Evolutionary conservation across 2,329 filamentous ascomycete species (phyloP), one percentile per base, ranked within the genome.

Genomic region (Neonectria coccinea): DNA sequence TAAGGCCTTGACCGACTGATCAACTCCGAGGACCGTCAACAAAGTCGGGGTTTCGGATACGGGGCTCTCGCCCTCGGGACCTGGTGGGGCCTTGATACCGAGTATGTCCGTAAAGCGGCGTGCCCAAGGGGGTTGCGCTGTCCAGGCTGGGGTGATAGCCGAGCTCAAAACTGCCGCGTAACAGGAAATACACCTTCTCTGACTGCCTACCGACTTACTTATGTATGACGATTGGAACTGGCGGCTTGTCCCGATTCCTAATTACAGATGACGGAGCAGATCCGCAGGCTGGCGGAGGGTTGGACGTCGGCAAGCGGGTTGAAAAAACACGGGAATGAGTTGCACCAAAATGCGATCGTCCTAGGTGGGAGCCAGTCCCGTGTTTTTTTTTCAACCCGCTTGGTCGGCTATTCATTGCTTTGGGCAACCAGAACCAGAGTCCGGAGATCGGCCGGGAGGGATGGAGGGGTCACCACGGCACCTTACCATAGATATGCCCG

Each of bases 31-130:
- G 25, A 14, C 20, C 27, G 25, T 33, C 27, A 50, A 25, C 27
- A 53, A 22, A 47, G 41, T 27, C 41, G 22, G 55, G 31, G 20
- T 39, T 27, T 39, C 61, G 44, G 50, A n/a, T 33, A 36, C 56
- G 25, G 54, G 50, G 59, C 33, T 36, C 42, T 5, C 29, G 2
- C 29, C 39, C 47, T 59, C 56, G 51, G 55, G 50, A 41, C 33
- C 18, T 36, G 45, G 56, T 59, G 56, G 56, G 36, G 56, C 20
- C 25, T 41, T 50, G 39, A 12, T 12, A 10, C 29, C 29, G 29
- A 29, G 29, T 29, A 6, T 18, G 20, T 11, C 50, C 45, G 42
- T 50, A 11, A 50, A 50, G 47, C 48, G 14, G 9, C 18, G 10
- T 16, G 29, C 29, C n/a, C 7, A 20, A 50, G 9, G 27, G 10